Conservation (phyloP, 2,329 filamentous ascomycete genomes). For the Geosmithia putterillii region DNA sequence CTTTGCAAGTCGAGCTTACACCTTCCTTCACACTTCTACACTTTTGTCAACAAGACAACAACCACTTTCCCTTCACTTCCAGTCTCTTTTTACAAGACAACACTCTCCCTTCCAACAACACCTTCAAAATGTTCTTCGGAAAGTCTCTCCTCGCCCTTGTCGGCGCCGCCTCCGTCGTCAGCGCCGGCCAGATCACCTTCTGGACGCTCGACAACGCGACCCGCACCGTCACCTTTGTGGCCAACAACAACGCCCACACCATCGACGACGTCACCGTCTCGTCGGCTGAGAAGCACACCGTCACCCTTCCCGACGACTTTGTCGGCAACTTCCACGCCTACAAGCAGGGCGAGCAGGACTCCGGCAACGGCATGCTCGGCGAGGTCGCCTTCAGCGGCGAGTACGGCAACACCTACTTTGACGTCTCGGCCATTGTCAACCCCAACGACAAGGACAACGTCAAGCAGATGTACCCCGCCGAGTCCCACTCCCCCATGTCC, state of each 20-base stretch:
- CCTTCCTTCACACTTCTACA: conserved; percentile 2
- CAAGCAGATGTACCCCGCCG: conserved; percentile 39
- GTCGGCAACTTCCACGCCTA: conserved; percentile 39
- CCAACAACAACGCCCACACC: conserved; percentile 21
- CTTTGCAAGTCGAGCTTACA: conserved; percentile 1
- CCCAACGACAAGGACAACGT: conserved; percentile 35
- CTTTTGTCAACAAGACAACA: background rate
- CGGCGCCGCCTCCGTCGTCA: conserved; percentile 27
- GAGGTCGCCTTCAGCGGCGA: conserved; percentile 38
- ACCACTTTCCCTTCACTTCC: conserved; percentile 3
- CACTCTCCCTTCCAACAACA: conserved; percentile 9
- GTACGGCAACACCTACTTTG: conserved; percentile 38
- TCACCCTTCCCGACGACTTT: conserved; percentile 30
- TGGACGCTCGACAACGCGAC: conserved; percentile 39
- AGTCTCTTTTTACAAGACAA: conserved; percentile 7
- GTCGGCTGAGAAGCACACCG: conserved; percentile 22
- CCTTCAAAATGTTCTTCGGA: conserved; percentile 42
- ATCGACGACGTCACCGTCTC: conserved; percentile 27
- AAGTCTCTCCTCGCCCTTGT: conserved; percentile 28
- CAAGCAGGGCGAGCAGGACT: conserved; percentile 25
- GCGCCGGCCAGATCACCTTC: conserved; percentile 40
- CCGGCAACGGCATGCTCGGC: conserved; percentile 37
- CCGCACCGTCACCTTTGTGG: conserved; percentile 39
- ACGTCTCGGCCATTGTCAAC: conserved; percentile 46
- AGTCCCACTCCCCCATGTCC: conserved; percentile 24